Conservation (phyloP, 2,329 filamentous ascomycete genomes). For the Ilyonectria destructans region DNA sequence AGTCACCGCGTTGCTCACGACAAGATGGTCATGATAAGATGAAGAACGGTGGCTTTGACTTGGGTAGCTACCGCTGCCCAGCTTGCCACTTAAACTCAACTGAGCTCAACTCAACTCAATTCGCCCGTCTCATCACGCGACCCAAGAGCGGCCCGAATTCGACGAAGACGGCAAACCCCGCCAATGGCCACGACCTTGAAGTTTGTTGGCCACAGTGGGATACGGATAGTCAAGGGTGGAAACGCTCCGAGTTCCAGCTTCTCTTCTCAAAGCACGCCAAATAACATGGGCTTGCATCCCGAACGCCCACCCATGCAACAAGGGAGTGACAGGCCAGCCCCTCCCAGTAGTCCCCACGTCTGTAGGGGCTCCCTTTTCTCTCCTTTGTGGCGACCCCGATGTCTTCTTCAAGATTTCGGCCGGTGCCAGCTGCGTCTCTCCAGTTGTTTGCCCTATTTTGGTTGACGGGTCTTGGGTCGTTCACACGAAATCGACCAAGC, state of each 20-base stretch:
- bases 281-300: slow-evolving; percentile 25
- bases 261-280: slow-evolving; percentile 9
- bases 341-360: slow-evolving; percentile 24
- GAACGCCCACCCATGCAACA: slow-evolving; percentile 25
- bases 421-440: slow-evolving; percentile 33
- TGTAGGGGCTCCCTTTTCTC: slow-evolving; percentile 24
- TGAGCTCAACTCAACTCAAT: slow-evolving; percentile 27
- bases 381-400: slow-evolving; percentile 32
- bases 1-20: slow-evolving; percentile 1
- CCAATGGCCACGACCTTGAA: slow-evolving; percentile 22
- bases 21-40: slow-evolving; percentile 1
- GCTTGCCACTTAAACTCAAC: slow-evolving; percentile 25
- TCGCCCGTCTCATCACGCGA: slow-evolving; percentile 31
- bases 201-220: slow-evolving; percentile 3
- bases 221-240: slow-evolving; percentile 17
- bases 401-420: slow-evolving; percentile 35
- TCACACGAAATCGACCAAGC: slow-evolving; percentile 33
- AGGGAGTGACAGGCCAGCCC: slow-evolving; percentile 25
- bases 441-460: slow-evolving; percentile 24
- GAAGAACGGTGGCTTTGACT: slow-evolving; percentile 6
- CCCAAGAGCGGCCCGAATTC: slow-evolving; percentile 36
- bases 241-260: slow-evolving; percentile 4
- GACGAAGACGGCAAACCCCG: slow-evolving; percentile 17
- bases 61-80: neutral
- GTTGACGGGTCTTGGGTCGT: slow-evolving; percentile 15